These are phyloP conservation scores for Dactylellina drechsleri DNA, from an alignment of 2,329 filamentous ascomycete species.

Conservation along the genomic window DNA sequence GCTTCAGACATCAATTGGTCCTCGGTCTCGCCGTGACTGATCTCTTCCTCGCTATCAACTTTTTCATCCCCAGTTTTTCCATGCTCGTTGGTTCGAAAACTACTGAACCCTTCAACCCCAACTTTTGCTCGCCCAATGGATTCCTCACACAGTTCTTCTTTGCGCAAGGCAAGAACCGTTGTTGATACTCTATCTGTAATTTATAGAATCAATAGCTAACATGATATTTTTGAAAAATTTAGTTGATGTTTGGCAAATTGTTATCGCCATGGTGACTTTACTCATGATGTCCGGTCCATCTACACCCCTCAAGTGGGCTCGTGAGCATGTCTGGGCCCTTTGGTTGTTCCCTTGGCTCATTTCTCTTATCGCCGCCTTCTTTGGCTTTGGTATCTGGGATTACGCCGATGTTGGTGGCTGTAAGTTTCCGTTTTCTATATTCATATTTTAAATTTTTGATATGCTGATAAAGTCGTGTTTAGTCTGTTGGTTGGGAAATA, in stretches of 20 bases:
- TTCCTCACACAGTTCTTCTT: conserved; percentile 50
- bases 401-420: conserved; percentile 35
- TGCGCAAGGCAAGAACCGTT: conserved; percentile 24
- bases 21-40: conserved; percentile 45
- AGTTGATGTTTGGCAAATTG: conserved; percentile 51
- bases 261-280: conserved; percentile 32
- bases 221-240: not conserved
- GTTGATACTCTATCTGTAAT: not conserved
- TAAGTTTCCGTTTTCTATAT: conserved; percentile 18
- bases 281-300: conserved; percentile 39
- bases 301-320: conserved; percentile 30
- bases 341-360: conserved; percentile 41
- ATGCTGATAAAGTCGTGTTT: not conserved
- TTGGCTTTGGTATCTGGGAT: conserved; percentile 41
- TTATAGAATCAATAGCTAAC: not conserved
- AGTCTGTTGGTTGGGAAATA: conserved; percentile 46
- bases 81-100: conserved; percentile 17
- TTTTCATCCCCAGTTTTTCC: conserved; percentile 41
- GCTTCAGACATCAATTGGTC: conserved; percentile 46
- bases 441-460: not conserved
- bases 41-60: conserved; percentile 36
- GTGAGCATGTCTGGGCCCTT: conserved; percentile 34
- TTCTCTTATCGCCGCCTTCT: conserved; percentile 32
- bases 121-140: conserved; percentile 38
- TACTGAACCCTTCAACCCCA: conserved; percentile 18